Conservation (phyloP, 108 stramenopile genomes). For the Pseudonitzschia pungens region DNA sequence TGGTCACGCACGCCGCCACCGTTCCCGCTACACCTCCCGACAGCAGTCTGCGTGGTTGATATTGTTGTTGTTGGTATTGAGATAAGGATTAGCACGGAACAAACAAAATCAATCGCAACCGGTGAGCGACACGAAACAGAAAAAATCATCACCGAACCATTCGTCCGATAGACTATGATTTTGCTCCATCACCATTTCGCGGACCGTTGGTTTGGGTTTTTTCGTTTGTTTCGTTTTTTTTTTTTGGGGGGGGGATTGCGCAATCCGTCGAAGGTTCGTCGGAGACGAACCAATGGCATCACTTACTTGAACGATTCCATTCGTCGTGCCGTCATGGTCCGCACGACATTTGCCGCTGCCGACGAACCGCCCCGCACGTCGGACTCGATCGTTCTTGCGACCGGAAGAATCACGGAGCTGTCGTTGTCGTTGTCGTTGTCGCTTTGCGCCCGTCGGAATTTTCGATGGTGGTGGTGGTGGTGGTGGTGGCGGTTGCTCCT, state of each 20-base stretch:
- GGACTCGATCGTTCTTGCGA: constrained; percentile 2
- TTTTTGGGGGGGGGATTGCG: no score
- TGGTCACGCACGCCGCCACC: constrained; percentile 74
- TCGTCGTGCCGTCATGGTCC: constrained; percentile 62
- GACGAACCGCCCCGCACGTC: constrained; percentile 26
- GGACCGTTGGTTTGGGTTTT: no score
- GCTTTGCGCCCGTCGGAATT: not conserved
- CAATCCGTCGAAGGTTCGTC: no score
- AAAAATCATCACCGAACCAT: not conserved
- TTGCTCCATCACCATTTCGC: no score
- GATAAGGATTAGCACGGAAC: not conserved
- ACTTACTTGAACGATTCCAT: constrained; percentile 74
- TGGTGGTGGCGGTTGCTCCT: not conserved
- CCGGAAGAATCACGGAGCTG: not conserved
- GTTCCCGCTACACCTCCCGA: constrained; percentile 84
- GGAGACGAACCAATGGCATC: no score
- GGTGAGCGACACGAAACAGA: not conserved
- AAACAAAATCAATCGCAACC: not conserved
- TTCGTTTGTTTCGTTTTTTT: no score
- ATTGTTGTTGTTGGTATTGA: not conserved
- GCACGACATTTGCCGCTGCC: constrained; percentile 7
- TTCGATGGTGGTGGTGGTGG: not conserved
- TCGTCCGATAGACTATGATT: no score
- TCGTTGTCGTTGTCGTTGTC: not conserved
- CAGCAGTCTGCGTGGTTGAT: constrained; percentile 47